These are phyloP conservation scores for Tolypocladium tropicale DNA, from an alignment of 2,329 filamentous ascomycete genomes.

Conservation along the genomic window DNA sequence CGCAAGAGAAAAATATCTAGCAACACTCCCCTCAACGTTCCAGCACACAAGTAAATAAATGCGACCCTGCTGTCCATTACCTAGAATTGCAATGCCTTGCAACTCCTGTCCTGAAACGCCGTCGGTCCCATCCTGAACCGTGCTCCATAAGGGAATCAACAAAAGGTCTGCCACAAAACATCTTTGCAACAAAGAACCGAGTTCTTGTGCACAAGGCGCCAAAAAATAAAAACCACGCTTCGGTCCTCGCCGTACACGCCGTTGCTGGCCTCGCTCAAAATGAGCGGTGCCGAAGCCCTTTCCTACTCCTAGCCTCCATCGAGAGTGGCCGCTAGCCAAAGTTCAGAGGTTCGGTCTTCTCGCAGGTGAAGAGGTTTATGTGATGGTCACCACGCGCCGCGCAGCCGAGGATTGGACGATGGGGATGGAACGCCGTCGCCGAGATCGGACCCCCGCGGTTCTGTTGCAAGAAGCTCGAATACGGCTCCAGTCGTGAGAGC, in stretches of 20 bases:
- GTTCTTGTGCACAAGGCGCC: background rate
- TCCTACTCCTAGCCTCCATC: background rate
- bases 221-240: background rate
- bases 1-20: background rate
- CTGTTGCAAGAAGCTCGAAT: slow-evolving; percentile 77
- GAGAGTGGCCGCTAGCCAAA: slow-evolving; percentile 14
- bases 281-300: background rate
- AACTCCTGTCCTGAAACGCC: background rate
- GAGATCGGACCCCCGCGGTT: slow-evolving; percentile 75
- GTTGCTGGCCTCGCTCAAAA: background rate
- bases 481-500: slow-evolving; percentile 78
- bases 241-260: background rate
- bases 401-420: slow-evolving; percentile 82
- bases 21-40: background rate
- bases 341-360: slow-evolving; percentile 30
- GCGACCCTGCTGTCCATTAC: background rate
- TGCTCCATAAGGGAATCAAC: background rate
- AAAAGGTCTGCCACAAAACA: too few relatives aligned
- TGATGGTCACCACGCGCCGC: slow-evolving; percentile 80
- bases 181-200: background rate
- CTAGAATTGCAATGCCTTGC: background rate
- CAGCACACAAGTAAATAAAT: background rate
- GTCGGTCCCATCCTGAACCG: background rate
- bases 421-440: slow-evolving; percentile 88
- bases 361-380: slow-evolving; percentile 77